Evolutionary conservation across 345 rosid species (phyloP).

Genomic region (Barbarea vulgaris): DNA sequence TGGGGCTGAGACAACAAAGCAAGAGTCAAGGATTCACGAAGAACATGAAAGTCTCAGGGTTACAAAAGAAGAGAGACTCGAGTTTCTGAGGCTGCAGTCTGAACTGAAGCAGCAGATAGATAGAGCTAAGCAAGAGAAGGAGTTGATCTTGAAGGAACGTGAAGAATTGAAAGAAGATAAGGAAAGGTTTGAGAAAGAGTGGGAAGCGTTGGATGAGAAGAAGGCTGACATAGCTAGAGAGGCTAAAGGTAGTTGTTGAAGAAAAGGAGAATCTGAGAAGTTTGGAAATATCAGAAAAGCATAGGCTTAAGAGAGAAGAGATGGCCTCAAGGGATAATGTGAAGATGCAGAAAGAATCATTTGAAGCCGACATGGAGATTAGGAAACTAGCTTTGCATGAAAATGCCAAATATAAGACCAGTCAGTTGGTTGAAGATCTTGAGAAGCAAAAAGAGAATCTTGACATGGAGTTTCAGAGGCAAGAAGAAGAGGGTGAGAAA

Average conservation of each 20-base stretch:
- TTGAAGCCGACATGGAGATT: constrained; percentile 58
- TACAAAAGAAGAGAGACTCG: constrained; percentile 65
- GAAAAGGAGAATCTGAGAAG: constrained; percentile 55
- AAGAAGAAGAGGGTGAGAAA: constrained; percentile 59
- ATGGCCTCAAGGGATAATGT: constrained; percentile 45
- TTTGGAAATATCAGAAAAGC: constrained; percentile 48
- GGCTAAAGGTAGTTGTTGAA: constrained; percentile 47
- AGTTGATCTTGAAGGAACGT: constrained; percentile 61
- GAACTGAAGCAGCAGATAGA: constrained; percentile 68
- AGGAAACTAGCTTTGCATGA: constrained; percentile 55
- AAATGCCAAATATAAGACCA: constrained; percentile 48
- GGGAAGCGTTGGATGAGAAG: constrained; percentile 76
- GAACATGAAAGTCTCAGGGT: constrained; percentile 58
- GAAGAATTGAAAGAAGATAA: constrained; percentile 71
- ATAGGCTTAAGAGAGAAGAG: constrained; percentile 62
- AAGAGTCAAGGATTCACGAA: constrained; percentile 60
- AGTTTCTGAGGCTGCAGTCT: constrained; percentile 60
- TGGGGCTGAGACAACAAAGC: constrained; percentile 58
- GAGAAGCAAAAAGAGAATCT: constrained; percentile 53
- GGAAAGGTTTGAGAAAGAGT: constrained; percentile 77
- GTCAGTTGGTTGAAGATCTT: constrained; percentile 57
- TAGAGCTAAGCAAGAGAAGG: constrained; percentile 55
- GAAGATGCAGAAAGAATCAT: constrained; percentile 63
- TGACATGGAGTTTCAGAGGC: constrained; percentile 49
- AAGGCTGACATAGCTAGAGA: constrained; percentile 51